These are phyloP conservation scores for Tinospora cordifolia DNA, from an alignment of 164 flowering plant genomes.

Conservation along the genomic window DNA sequence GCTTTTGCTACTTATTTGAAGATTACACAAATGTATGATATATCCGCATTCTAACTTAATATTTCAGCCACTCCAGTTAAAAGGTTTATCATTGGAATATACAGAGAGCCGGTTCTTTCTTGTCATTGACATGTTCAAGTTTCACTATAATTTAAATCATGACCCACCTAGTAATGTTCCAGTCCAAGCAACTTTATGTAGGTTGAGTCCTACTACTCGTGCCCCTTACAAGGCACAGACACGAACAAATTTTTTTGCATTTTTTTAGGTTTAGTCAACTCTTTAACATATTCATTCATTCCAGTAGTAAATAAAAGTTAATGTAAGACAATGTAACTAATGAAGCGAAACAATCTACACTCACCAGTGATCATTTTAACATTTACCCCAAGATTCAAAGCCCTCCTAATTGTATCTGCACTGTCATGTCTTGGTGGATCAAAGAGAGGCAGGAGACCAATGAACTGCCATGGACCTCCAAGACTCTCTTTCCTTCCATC, in stretches of 20 bases:
- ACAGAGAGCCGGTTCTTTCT: too few species aligned
- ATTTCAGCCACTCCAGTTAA: neutral
- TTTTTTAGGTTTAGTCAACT: neutral
- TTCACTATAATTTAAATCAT: too few species aligned
- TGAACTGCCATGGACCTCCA: constrained; percentile 94
- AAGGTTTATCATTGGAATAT: neutral
- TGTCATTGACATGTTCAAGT: too few species aligned
- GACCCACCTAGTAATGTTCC: too few species aligned
- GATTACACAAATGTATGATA: too few species aligned
- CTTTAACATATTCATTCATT: neutral
- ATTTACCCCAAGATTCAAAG: constrained; percentile 89
- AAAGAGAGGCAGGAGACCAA: constrained; percentile 91
- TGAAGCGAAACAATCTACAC: neutral
- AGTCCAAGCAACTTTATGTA: too few species aligned
- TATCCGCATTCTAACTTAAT: too few species aligned
- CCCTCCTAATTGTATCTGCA: constrained; percentile 96
- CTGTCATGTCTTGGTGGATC: constrained; percentile 99
- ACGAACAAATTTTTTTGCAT: neutral
- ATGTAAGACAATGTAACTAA: neutral
- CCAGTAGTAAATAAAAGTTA: neutral
- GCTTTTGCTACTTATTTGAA: too few species aligned
- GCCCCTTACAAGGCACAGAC: too few species aligned
- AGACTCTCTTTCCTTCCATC: constrained; percentile 84
- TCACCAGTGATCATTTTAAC: constrained; percentile 98
- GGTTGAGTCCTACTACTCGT: too few species aligned